phyloP scores from a whole-genome alignment of 352 stramenopile genomes.

The Paralagenidium karlingii region DNA sequence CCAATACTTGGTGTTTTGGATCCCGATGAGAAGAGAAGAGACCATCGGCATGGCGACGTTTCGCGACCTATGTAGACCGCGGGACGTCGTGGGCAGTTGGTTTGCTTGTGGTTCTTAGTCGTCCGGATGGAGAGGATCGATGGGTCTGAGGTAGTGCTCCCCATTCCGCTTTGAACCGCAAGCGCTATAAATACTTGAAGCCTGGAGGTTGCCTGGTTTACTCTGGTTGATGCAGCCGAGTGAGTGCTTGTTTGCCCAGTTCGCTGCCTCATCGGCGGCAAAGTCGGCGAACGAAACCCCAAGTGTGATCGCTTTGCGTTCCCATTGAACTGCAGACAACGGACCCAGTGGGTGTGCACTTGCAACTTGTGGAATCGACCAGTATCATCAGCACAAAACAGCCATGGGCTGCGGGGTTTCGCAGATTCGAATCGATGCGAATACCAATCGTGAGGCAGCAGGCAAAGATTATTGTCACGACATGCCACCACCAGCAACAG shows the following conservation, averaged over 20 bases:
- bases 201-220: neutral
- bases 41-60: neutral
- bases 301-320: too few relatives aligned
- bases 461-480: neutral
- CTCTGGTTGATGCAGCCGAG: too few relatives aligned
- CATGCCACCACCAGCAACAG: neutral
- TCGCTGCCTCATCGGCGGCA: too few relatives aligned
- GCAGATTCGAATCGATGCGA: neutral
- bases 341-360: too few relatives aligned
- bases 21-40: neutral
- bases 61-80: neutral
- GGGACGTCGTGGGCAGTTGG: neutral
- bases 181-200: neutral
- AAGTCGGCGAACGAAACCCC: too few relatives aligned
- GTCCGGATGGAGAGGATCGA: too few relatives aligned
- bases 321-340: too few relatives aligned
- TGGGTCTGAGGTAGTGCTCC: neutral
- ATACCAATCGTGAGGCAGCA: neutral
- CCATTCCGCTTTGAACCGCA: neutral
- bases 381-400: neutral
- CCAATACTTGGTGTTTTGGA: slow-evolving; percentile 12
- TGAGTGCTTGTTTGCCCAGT: too few relatives aligned
- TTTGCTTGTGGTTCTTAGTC: neutral
- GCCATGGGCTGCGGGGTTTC: neutral
- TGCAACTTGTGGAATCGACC: too few relatives aligned